Conservation (phyloP, 2,329 filamentous ascomycete species). For the Aureobasidium uvarum region DNA sequence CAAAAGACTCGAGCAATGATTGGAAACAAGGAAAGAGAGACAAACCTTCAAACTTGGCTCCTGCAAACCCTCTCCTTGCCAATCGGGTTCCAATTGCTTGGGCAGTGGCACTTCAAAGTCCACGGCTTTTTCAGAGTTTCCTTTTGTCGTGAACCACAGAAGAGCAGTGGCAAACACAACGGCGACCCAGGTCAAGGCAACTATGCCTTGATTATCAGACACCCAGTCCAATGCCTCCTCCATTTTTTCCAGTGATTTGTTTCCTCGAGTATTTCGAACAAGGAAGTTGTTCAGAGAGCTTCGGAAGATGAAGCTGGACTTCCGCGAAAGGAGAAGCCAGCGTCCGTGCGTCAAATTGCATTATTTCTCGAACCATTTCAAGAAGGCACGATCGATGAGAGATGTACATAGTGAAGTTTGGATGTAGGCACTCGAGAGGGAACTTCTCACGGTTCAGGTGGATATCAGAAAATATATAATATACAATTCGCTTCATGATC, state of each 20-base stretch:
- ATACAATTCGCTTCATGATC: slow-evolving; percentile 18
- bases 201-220: slow-evolving; percentile 14
- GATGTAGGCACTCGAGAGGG: not conserved
- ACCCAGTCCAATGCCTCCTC: slow-evolving; percentile 25
- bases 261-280: not conserved
- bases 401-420: not conserved
- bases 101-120: slow-evolving; percentile 62
- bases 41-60: slow-evolving; percentile 58
- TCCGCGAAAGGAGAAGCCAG: not conserved
- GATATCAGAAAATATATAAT: slow-evolving; percentile 11
- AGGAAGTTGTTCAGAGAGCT: not conserved
- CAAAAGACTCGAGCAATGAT: not conserved
- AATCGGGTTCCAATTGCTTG: slow-evolving; percentile 55
- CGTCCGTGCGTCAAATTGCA: slow-evolving; percentile 17
- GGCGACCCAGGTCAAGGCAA: slow-evolving; percentile 17
- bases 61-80: slow-evolving; percentile 58
- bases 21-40: slow-evolving; percentile 26
- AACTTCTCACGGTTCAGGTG: not conserved
- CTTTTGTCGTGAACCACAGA: not conserved
- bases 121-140: slow-evolving; percentile 45
- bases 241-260: not conserved
- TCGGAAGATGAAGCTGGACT: not conserved
- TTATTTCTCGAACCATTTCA: slow-evolving; percentile 14
- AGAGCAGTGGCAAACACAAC: slow-evolving; percentile 9
- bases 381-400: not conserved